Conservation (phyloP, 331 rosid species). For the Cydonia oblonga region DNA sequence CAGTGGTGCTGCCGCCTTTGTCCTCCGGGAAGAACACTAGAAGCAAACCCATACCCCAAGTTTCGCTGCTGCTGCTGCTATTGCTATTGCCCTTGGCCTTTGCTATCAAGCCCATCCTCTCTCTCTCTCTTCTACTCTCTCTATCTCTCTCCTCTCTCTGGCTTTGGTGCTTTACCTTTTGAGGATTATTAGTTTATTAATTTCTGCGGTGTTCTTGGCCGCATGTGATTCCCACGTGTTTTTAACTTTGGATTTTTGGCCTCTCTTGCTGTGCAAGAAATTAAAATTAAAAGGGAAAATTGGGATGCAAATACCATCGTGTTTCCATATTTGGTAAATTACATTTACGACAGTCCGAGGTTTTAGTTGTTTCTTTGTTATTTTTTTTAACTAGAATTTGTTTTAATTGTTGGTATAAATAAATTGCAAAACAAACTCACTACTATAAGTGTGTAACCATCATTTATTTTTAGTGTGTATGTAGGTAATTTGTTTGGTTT, state of each 20-base stretch:
- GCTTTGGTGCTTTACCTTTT: neutral
- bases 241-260: neutral
- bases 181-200: neutral
- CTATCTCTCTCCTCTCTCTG: neutral
- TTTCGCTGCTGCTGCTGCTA: neutral
- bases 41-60: conserved; percentile 53
- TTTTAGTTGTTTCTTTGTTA: neutral
- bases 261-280: neutral
- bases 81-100: conserved; percentile 1
- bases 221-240: neutral
- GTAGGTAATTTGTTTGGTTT: too few relatives aligned
- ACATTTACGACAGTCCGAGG: too few relatives aligned
- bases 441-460: neutral
- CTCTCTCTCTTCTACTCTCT: neutral
- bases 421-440: neutral
- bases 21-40: conserved; percentile 64
- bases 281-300: neutral
- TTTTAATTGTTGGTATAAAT: neutral
- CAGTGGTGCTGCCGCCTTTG: neutral
- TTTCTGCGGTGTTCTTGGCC: neutral
- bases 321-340: neutral
- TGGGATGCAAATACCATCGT: neutral
- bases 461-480: neutral
- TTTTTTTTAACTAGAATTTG: neutral
- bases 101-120: conserved; percentile 17